phyloP scores from a whole-genome alignment of 2,329 filamentous ascomycete species.

The Parastagonospora avenae region DNA sequence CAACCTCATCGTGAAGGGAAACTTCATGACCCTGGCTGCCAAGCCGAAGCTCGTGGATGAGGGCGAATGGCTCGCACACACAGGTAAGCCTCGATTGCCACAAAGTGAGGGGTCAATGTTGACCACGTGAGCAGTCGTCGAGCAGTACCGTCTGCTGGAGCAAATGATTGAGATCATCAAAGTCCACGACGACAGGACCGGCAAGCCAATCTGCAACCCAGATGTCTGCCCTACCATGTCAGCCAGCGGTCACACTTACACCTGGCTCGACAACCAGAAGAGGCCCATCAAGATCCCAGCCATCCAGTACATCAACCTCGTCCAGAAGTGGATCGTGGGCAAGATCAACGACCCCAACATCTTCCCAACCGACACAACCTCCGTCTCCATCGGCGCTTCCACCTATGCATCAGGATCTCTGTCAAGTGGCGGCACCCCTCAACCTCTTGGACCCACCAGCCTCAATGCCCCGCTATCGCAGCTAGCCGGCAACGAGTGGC shows the following conservation, averaged over 20 bases:
- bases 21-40: conserved; percentile 94
- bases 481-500: conserved; percentile 73
- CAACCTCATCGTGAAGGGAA: conserved; percentile 91
- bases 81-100: conserved; percentile 61
- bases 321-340: conserved; percentile 96
- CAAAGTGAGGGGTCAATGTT: conserved; percentile 12
- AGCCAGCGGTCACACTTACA: conserved; percentile 91
- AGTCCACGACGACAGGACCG: conserved; percentile 77
- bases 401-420: conserved; percentile 61
- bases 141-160: conserved; percentile 87
- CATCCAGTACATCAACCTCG: conserved; percentile 90
- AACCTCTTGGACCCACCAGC: conserved; percentile 52
- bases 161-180: conserved; percentile 89
- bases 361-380: conserved; percentile 84
- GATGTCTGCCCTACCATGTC: conserved; percentile 89
- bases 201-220: conserved; percentile 80
- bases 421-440: conserved; percentile 49
- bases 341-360: conserved; percentile 90
- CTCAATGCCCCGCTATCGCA: conserved; percentile 63
- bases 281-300: conserved; percentile 92
- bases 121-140: conserved; percentile 69
- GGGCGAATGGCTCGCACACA: conserved; percentile 94
- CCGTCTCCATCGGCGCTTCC: conserved; percentile 68
- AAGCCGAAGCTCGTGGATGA: conserved; percentile 92
- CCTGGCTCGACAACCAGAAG: conserved; percentile 88